A percentile compares a stretch with the other conserved stretches of the same genome.
phyloP scores from a whole-genome alignment of 2,329 filamentous ascomycete genomes.

The Pseudopithomyces maydicus region DNA sequence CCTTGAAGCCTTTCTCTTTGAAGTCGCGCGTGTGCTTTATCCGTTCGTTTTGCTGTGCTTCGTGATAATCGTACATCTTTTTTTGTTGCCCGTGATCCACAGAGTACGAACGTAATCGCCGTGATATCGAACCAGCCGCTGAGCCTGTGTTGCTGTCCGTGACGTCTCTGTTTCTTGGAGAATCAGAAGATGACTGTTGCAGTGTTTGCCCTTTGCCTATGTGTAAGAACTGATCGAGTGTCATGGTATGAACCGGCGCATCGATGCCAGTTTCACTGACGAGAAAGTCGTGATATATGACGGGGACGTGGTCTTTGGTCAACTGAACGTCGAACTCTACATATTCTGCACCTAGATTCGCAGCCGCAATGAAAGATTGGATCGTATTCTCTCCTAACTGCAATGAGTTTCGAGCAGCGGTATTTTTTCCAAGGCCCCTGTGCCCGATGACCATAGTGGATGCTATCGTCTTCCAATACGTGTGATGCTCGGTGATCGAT shows the following conservation, averaged over 20 bases:
- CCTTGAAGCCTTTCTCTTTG: constrained; percentile 94
- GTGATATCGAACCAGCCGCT: constrained; percentile 16
- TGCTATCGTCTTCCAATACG: constrained; percentile 93
- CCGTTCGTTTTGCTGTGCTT: constrained; percentile 72
- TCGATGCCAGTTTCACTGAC: constrained; percentile 98
- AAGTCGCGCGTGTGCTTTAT: constrained; percentile 98
- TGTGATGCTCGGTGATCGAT: constrained; percentile 86
- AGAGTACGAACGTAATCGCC: constrained; percentile 62
- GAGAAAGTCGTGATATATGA: constrained; percentile 98
- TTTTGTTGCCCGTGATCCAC: constrained; percentile 55
- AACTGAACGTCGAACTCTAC: constrained; percentile 88
- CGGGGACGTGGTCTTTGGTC: constrained; percentile 97
- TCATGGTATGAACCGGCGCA: constrained; percentile 92
- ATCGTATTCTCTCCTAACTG: constrained; percentile 97
- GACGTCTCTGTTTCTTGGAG: constrained; percentile 42
- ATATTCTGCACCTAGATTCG: constrained; percentile 81
- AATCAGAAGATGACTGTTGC: constrained; percentile 53
- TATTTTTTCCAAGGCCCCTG: constrained; percentile 84
- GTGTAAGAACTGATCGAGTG: constrained; percentile 92
- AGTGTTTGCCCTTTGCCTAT: constrained; percentile 67
- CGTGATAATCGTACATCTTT: constrained; percentile 47
- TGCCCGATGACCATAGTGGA: constrained; percentile 83
- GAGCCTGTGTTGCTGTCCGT: constrained; percentile 20
- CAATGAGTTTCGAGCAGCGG: constrained; percentile 79
- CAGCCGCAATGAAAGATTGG: constrained; percentile 92